Conservation (phyloP, 139 green algal species). For the Dunaliella primolecta region DNA sequence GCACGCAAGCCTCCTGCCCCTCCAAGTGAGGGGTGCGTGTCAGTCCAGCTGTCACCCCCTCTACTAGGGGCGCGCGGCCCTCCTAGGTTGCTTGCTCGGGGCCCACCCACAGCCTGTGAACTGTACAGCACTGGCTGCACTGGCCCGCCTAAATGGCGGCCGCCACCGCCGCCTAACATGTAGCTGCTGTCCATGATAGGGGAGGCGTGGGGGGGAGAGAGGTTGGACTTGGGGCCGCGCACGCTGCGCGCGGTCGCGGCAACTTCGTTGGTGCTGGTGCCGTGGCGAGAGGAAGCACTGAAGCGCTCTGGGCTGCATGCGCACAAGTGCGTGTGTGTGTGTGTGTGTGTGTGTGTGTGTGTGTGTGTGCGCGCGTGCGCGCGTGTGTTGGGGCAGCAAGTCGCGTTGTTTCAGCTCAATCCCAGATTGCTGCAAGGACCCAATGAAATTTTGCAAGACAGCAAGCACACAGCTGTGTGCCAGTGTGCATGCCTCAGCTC, state of each 20-base stretch:
- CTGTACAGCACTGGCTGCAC: slow-evolving; percentile 39
- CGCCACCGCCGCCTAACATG: background rate
- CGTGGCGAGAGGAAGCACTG: slow-evolving; percentile 21
- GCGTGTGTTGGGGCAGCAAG: background rate
- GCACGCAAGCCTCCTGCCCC: background rate
- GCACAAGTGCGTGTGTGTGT: background rate
- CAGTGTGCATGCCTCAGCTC: too few species aligned
- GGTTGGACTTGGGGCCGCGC: background rate
- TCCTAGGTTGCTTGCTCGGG: slow-evolving; percentile 9
- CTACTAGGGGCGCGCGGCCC: slow-evolving; percentile 30
- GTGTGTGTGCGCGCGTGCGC: background rate
- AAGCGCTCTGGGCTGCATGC: slow-evolving; percentile 19
- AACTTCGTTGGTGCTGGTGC: background rate
- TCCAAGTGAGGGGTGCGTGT: background rate
- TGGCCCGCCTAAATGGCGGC: background rate
- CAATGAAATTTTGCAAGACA: too few species aligned
- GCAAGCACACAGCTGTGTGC: too few species aligned
- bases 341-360: background rate
- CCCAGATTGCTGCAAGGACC: too few species aligned
- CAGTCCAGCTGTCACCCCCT: slow-evolving; percentile 6
- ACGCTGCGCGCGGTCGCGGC: background rate
- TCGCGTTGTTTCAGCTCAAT: background rate
- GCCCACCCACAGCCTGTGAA: background rate
- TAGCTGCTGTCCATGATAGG: slow-evolving; percentile 11
- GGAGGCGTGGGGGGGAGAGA: slow-evolving; percentile 15